A percentile compares a stretch with the other conserved stretches of the same genome.
These are phyloP conservation scores for Bidens hawaiensis DNA, from an alignment of 140 eudicot genomes.

Conservation along the genomic window DNA sequence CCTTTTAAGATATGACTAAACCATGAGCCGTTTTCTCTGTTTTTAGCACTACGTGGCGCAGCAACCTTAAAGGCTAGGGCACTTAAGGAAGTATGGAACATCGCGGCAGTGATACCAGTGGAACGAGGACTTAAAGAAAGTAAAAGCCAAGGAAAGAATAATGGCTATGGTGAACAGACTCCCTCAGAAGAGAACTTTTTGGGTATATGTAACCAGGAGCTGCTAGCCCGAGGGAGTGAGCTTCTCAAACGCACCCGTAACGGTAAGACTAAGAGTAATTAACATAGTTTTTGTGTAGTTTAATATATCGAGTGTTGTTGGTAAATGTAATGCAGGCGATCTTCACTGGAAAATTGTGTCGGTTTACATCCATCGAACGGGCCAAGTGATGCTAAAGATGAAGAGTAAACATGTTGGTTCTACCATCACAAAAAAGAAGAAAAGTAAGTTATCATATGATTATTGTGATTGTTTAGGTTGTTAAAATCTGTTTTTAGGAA, in stretches of 20 bases:
- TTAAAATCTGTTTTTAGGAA: neutral
- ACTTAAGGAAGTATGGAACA: constrained; percentile 87
- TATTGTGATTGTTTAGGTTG: neutral
- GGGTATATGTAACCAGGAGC: constrained; percentile 80
- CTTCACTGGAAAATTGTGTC: constrained; percentile 9
- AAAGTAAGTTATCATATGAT: constrained; percentile 42
- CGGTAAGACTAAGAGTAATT: constrained; percentile 46
- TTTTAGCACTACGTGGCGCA: constrained; percentile 84
- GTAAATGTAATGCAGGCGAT: neutral
- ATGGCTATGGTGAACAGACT: constrained; percentile 38
- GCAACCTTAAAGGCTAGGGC: constrained; percentile 98
- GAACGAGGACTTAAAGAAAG: constrained; percentile 62
- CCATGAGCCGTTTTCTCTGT: neutral
- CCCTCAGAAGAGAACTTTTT: constrained; percentile 70
- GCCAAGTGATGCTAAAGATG: constrained; percentile 10
- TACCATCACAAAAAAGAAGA: constrained; percentile 90
- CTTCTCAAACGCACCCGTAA: constrained; percentile 94
- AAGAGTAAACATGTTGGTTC: constrained; percentile 22
- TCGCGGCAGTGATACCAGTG: constrained; percentile 82
- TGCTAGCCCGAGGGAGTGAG: constrained; percentile 85
- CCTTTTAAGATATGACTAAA: too few relatives aligned
- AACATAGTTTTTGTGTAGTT: neutral
- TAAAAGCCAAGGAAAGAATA: constrained; percentile 35
- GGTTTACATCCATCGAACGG: neutral
- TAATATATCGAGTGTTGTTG: neutral